Percentiles rank a stretch among this genome's conserved stretches.
These are phyloP conservation scores for Saprolegnia diclina DNA, from an alignment of 352 stramenopile species.

Conservation along the genomic window DNA sequence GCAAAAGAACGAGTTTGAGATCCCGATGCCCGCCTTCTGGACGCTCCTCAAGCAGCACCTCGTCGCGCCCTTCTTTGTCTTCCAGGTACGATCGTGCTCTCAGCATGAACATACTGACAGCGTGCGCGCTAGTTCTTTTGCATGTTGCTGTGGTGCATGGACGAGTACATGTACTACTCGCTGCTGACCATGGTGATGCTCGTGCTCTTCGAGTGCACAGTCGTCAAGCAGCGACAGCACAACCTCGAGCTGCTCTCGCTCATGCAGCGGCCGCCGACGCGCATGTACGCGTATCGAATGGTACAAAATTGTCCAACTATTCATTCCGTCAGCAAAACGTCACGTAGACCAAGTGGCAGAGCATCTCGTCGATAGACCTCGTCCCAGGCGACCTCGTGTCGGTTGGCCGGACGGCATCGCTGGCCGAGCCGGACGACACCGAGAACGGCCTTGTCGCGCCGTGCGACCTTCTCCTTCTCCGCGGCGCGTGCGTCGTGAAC, in stretches of 20 bases:
- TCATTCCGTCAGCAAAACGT: neutral
- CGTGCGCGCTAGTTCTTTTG: conserved; percentile 64
- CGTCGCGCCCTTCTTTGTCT: conserved; percentile 95
- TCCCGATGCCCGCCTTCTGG: conserved; percentile 79
- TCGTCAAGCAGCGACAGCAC: conserved; percentile 87
- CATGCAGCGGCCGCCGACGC: conserved; percentile 62
- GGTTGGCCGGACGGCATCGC: conserved; percentile 44
- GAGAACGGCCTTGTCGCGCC: conserved; percentile 43
- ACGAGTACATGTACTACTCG: conserved; percentile 97
- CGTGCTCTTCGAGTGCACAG: conserved; percentile 91
- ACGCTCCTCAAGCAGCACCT: conserved; percentile 89
- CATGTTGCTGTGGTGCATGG: conserved; percentile 93
- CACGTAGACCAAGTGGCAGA: conserved; percentile 48
- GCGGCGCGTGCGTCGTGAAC: conserved; percentile 90
- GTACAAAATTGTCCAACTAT: conserved; percentile 19
- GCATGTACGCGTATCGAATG: conserved; percentile 75
- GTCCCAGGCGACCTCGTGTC: conserved; percentile 83
- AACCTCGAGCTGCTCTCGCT: conserved; percentile 83
- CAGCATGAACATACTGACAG: neutral
- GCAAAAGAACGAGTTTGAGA: conserved; percentile 76
- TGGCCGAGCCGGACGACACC: conserved; percentile 27
- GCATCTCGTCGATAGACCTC: conserved; percentile 58
- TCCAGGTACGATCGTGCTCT: conserved; percentile 65
- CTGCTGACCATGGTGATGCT: conserved; percentile 94
- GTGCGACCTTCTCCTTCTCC: conserved; percentile 88